These are phyloP conservation scores for Coelastrella sp. DNA, from an alignment of 139 green algal genomes.

Conservation along the genomic window DNA sequence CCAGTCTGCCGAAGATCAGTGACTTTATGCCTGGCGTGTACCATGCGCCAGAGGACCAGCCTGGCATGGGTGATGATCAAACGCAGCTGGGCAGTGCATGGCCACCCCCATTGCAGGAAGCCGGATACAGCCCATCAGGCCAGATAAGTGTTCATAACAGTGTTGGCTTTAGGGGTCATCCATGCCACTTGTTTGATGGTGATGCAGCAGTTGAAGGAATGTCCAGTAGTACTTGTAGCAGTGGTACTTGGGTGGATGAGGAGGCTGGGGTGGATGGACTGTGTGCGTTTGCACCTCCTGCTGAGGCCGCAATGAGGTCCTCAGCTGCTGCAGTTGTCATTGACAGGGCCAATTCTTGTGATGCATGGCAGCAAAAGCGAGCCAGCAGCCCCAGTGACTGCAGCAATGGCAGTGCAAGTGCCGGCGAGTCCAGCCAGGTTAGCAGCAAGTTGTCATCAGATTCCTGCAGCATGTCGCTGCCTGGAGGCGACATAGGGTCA, in stretches of 20 bases:
- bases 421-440: neutral
- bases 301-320: neutral
- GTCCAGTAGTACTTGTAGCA: conserved; percentile 19
- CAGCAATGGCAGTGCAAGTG: conserved; percentile 28
- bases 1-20: conserved; percentile 1
- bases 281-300: conserved; percentile 14
- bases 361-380: neutral
- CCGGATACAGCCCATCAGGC: no score
- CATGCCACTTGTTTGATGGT: no score
- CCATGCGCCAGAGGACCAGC: neutral
- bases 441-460: conserved; percentile 12
- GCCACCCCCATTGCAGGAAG: neutral
- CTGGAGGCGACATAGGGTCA: no score
- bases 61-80: neutral
- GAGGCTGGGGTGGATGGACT: conserved; percentile 30
- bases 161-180: no score
- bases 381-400: conserved; percentile 13
- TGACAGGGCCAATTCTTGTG: neutral
- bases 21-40: conserved; percentile 40
- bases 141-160: no score
- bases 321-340: neutral
- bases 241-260: conserved; percentile 45
- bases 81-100: neutral
- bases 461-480: neutral
- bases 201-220: no score